Conservation (phyloP, 371 early-diverging fungal species). For the Lichtheimia corymbifera region DNA sequence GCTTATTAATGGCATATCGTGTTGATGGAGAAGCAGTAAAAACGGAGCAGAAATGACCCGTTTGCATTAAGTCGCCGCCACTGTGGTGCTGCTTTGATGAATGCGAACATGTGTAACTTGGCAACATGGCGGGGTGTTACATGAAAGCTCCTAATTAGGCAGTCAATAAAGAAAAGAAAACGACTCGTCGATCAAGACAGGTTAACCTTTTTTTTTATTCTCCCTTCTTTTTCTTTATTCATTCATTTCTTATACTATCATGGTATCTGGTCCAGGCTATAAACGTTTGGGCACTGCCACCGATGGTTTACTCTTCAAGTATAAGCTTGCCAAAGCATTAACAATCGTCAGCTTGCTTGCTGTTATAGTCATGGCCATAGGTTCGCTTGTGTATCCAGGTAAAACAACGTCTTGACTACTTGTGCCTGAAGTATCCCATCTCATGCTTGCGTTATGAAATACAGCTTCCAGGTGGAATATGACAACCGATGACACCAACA, state of each 20-base stretch:
- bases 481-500: no score
- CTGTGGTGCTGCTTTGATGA: not conserved
- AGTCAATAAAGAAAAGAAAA: not conserved
- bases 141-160: not conserved
- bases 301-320: constrained; percentile 24
- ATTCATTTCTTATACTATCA: not conserved
- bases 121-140: not conserved
- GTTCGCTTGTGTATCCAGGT: constrained; percentile 28
- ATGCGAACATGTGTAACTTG: not conserved
- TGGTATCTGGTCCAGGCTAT: constrained; percentile 5
- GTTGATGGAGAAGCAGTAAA: no score
- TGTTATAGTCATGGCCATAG: constrained; percentile 26
- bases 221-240: not conserved
- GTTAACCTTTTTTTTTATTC: not conserved
- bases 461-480: no score
- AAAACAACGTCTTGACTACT: not conserved
- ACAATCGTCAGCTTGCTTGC: constrained; percentile 25
- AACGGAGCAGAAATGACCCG: not conserved
- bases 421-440: no score
- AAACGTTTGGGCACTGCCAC: constrained; percentile 18
- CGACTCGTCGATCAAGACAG: not conserved
- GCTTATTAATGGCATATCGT: no score
- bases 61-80: not conserved
- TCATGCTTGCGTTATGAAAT: no score
- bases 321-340: constrained; percentile 29